Evolutionary conservation across 768 basidiomycete genomes (phyloP).

Genomic region (Leccinellum albellum): DNA sequence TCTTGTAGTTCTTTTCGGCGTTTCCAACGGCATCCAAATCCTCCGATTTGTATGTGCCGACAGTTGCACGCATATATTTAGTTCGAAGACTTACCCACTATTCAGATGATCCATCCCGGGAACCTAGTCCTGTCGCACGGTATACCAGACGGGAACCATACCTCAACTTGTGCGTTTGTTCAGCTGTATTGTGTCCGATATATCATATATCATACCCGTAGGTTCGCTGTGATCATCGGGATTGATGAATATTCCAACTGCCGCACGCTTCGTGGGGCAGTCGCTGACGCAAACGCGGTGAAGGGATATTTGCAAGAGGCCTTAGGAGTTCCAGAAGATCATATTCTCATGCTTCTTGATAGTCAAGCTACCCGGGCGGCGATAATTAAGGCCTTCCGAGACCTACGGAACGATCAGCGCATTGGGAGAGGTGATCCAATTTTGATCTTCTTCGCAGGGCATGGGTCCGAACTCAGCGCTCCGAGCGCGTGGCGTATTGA

Average conservation of each 20-base stretch:
- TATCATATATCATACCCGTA: neutral
- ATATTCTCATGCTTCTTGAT: slow-evolving; percentile 38
- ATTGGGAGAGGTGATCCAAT: slow-evolving; percentile 32
- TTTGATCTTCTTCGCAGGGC: slow-evolving; percentile 44
- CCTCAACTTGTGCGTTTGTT: neutral
- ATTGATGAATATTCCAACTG: slow-evolving; percentile 36
- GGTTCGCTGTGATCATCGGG: slow-evolving; percentile 41
- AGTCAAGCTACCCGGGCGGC: slow-evolving; percentile 32
- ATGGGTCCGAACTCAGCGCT: slow-evolving; percentile 34
- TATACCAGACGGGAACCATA: neutral
- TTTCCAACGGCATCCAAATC: neutral
- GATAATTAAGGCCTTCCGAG: slow-evolving; percentile 29
- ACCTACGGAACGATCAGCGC: slow-evolving; percentile 24
- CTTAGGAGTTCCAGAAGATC: slow-evolving; percentile 28
- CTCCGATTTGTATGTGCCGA: neutral
- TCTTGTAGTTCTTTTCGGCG: neutral
- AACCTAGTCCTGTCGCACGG: neutral
- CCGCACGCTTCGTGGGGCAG: slow-evolving; percentile 33
- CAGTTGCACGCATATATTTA: neutral
- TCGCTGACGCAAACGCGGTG: slow-evolving; percentile 38
- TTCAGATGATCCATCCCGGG: neutral
- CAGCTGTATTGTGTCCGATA: neutral
- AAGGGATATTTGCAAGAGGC: slow-evolving; percentile 28
- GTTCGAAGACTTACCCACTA: neutral
- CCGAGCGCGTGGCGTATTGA: slow-evolving; percentile 26